Evolutionary conservation across 2,329 filamentous ascomycete genomes (phyloP).

Genomic region (Rutstroemia sp.): DNA sequence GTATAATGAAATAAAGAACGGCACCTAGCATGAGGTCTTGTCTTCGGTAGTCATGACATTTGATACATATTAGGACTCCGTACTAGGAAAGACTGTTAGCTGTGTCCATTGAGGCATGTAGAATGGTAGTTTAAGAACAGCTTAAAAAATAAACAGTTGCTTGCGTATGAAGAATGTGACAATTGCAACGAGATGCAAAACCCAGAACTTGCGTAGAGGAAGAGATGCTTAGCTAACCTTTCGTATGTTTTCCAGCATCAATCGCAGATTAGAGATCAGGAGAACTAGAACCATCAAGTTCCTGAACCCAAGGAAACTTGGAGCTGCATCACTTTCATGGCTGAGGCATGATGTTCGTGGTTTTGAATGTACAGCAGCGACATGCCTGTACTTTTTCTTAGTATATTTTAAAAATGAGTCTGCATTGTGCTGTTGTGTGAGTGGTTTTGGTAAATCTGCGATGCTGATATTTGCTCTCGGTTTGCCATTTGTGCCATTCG

Average conservation of each 20-base stretch:
- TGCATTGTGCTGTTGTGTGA: slow-evolving; percentile 14
- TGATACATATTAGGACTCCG: slow-evolving; percentile 86
- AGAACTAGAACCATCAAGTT: slow-evolving; percentile 95
- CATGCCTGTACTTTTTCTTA: slow-evolving; percentile 77
- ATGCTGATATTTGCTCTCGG: slow-evolving; percentile 3
- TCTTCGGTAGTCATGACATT: slow-evolving; percentile 78
- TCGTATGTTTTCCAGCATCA: slow-evolving; percentile 79
- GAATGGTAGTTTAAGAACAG: not conserved
- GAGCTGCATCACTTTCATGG: slow-evolving; percentile 64
- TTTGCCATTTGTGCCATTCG: slow-evolving; percentile 5
- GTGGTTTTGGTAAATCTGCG: slow-evolving; percentile 19
- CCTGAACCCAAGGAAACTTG: slow-evolving; percentile 87
- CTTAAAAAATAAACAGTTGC: too few relatives aligned
- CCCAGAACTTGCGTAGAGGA: not conserved
- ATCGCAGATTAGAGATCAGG: slow-evolving; percentile 82
- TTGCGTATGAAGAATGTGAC: too few relatives aligned
- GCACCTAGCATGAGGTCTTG: slow-evolving; percentile 71
- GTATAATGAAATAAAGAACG: slow-evolving; percentile 77
- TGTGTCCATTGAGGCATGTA: not conserved
- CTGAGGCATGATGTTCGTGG: slow-evolving; percentile 73
- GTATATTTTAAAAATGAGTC: slow-evolving; percentile 16
- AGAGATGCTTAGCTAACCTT: not conserved
- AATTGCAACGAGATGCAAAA: too few relatives aligned
- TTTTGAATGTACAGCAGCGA: slow-evolving; percentile 74
- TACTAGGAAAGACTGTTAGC: slow-evolving; percentile 45